Base-by-base conservation (phyloP, 2,329 filamentous ascomycete genomes). In the Botrytis fabae region DNA sequence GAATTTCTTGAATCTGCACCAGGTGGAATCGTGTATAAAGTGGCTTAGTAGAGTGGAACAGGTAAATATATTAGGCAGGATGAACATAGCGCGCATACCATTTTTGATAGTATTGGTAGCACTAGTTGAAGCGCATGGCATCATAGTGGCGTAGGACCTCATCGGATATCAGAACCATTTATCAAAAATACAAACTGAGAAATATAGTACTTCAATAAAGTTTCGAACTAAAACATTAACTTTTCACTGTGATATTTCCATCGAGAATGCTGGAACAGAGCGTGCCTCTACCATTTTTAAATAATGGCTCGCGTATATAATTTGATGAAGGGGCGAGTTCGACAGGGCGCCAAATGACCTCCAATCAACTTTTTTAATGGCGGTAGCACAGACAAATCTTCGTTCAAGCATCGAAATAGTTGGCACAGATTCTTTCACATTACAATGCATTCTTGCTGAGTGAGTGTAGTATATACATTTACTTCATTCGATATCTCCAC, bases 351-450 rank as follows among this genome's bases (percentile, higher is more conserved):
- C 7, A 18, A 18, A 57, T 32, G n/a, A 28, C 10, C 51, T 28
- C n/a, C 0, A 16, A 2, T 28, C 6, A 16, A 2, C 0, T 25
- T 18, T 28, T 2, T 57, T 2, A 18, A 57, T 14, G 2, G 51
- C 51, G n/a, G 7, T 1, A 57, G n/a, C n/a, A 57, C 7, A 28
- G 14, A 32, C 28, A 32, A 2, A 8, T 28, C 0, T 28, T 28
- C 6, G 14, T 57, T 57, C 4, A 57, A 2, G 14, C n/a, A 57
- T 57, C 3, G 2, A 32, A 1, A 32, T 2, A 4, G 1, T 61
- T 40, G 22, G 8, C 60, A 62, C 60, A 38, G 1, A 1, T 2
- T 14, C 22, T 40, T 16, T 6, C 22, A 62, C 25, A 20, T 25
- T 40, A 57, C 3, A 32, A 57, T 14, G 12, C 14, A 40, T n/a